Percentiles rank a stretch among this genome's conserved stretches.
These are phyloP conservation scores for Fusarium brachygibbosum DNA, from an alignment of 2,329 filamentous ascomycete species.

Conservation along the genomic window DNA sequence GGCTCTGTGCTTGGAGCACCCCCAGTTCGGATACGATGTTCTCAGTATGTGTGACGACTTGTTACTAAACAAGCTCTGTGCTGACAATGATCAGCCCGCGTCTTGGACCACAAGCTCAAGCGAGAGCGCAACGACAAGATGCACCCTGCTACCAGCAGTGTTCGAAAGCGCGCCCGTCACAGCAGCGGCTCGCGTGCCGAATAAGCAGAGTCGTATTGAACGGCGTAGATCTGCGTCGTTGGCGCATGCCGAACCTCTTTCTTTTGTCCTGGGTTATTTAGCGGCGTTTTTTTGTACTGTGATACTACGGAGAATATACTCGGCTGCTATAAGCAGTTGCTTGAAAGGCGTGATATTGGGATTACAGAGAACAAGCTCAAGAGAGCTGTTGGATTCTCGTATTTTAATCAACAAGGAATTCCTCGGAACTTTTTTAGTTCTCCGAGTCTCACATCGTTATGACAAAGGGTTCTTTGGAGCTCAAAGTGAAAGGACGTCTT, in stretches of 20 bases:
- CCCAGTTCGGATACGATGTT: constrained; percentile 93
- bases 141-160: constrained; percentile 64
- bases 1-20: constrained; percentile 86
- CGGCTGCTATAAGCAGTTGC: not conserved
- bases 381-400: not conserved
- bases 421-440: accelerated
- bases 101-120: constrained; percentile 76
- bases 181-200: constrained; percentile 56
- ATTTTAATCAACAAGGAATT: not conserved
- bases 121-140: constrained; percentile 72
- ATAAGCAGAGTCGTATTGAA: constrained; percentile 1
- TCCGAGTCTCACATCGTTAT: not conserved
- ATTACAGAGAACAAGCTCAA: not conserved
- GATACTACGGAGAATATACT: constrained; percentile 1
- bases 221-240: not conserved
- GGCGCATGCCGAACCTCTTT: not conserved
- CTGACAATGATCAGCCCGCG: constrained; percentile 63
- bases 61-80: accelerated
- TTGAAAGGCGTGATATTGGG: not conserved
- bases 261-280: constrained; percentile 25
- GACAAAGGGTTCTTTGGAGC: not conserved
- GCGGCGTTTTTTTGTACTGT: constrained; percentile 8
- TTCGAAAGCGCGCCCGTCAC: constrained; percentile 69
- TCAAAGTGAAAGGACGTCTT: not conserved
- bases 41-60: constrained; percentile 69